A percentile compares a stretch with the other conserved stretches of the same genome.
These are phyloP conservation scores for Pestalotiopsis sp. DNA, from an alignment of 2,329 filamentous ascomycete genomes.

Conservation along the genomic window DNA sequence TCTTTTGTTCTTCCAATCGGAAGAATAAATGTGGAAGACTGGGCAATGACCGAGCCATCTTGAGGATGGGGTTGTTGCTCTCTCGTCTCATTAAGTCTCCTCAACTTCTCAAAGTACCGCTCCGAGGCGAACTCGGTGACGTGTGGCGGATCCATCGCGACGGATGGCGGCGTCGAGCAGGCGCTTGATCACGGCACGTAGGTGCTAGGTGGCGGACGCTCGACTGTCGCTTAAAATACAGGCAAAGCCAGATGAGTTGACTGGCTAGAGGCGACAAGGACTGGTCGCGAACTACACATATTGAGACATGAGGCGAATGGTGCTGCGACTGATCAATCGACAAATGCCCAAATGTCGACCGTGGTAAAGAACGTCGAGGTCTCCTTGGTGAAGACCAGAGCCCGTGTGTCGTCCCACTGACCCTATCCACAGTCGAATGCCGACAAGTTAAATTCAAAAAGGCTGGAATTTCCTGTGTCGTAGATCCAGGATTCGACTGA, in stretches of 20 bases:
- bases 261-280: slow-evolving; percentile 25
- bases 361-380: neutral
- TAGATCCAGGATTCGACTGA: neutral
- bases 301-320: slow-evolving; percentile 30
- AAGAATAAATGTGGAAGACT: slow-evolving; percentile 50
- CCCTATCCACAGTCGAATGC: neutral
- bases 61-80: slow-evolving; percentile 43
- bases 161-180: slow-evolving; percentile 13
- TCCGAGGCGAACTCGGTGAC: slow-evolving; percentile 69
- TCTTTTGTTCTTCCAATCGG: slow-evolving; percentile 41
- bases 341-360: neutral
- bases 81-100: slow-evolving; percentile 53
- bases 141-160: slow-evolving; percentile 63
- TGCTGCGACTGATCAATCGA: neutral
- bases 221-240: slow-evolving; percentile 30
- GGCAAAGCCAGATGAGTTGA: slow-evolving; percentile 27
- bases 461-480: neutral
- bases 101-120: slow-evolving; percentile 65
- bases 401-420: neutral
- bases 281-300: slow-evolving; percentile 33
- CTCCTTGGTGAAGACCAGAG: neutral
- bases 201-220: slow-evolving; percentile 21
- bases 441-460: neutral
- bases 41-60: slow-evolving; percentile 27
- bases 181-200: slow-evolving; percentile 25